Percentiles rank a stretch among this genome's conserved stretches.
Conservation (phyloP, 1,139 yeast genomes). For the Kodamaea suecica region DNA sequence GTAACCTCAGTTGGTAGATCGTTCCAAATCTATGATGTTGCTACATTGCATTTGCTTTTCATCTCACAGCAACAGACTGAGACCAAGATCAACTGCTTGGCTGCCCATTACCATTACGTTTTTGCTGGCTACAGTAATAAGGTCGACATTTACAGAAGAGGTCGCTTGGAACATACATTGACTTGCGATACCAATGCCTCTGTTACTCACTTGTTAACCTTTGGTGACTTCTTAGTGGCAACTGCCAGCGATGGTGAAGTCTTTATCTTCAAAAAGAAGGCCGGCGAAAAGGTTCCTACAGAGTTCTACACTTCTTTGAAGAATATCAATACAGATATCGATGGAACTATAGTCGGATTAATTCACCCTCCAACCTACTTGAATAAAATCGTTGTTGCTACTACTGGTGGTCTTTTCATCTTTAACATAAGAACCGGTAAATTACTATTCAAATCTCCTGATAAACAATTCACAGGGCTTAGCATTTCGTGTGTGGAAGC, state of each 20-base stretch:
- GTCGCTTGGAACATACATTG: slow-evolving; percentile 61
- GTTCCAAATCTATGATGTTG: slow-evolving; percentile 92
- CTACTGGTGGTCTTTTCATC: slow-evolving; percentile 59
- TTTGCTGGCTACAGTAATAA: slow-evolving; percentile 72
- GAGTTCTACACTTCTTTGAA: slow-evolving; percentile 64
- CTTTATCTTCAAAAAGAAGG: slow-evolving; percentile 60
- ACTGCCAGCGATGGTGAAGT: slow-evolving; percentile 51
- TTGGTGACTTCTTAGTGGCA: slow-evolving; percentile 79
- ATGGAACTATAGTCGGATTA: slow-evolving; percentile 68
- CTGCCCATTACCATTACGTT: slow-evolving; percentile 82
- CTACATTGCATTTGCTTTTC: slow-evolving; percentile 79
- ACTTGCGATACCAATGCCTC: slow-evolving; percentile 31
- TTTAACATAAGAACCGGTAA: slow-evolving; percentile 80
- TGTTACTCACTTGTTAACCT: slow-evolving; percentile 53
- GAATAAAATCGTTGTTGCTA: slow-evolving; percentile 79
- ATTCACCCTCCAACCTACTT: slow-evolving; percentile 89
- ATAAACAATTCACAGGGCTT: slow-evolving; percentile 46
- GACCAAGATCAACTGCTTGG: slow-evolving; percentile 62
- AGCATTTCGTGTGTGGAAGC: slow-evolving; percentile 60
- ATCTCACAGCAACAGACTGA: slow-evolving; percentile 81
- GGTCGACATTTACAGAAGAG: slow-evolving; percentile 81
- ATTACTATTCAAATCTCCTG: slow-evolving; percentile 55
- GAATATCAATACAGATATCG: slow-evolving; percentile 50
- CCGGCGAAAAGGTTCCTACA: slow-evolving; percentile 50
- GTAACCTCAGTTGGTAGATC: slow-evolving; percentile 89